These are phyloP conservation scores for Blastobotrys terrestris DNA, from an alignment of 805 yeast genomes.

Conservation along the genomic window DNA sequence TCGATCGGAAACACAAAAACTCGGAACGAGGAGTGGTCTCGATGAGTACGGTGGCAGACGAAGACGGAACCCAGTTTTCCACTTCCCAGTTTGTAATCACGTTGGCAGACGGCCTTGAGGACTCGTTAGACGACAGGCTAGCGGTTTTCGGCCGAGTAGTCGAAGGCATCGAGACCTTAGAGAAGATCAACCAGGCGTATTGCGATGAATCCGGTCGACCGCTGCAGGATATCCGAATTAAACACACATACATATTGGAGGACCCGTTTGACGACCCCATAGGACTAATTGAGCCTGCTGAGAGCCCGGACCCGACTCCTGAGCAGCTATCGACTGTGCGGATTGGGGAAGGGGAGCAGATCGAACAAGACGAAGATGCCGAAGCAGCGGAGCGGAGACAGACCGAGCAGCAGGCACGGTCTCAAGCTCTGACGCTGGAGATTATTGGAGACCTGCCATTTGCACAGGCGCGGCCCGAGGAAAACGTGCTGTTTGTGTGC, in stretches of 20 bases:
- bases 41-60: not conserved
- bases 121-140: slow-evolving; percentile 23
- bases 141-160: slow-evolving; percentile 44
- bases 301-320: slow-evolving; percentile 35
- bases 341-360: slow-evolving; percentile 21
- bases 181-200: slow-evolving; percentile 36
- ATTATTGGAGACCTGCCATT: slow-evolving; percentile 57
- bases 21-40: slow-evolving; percentile 22
- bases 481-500: slow-evolving; percentile 56
- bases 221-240: slow-evolving; percentile 44
- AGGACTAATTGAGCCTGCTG: slow-evolving; percentile 22
- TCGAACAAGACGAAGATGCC: slow-evolving; percentile 24
- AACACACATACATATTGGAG: slow-evolving; percentile 43
- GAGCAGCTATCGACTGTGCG: slow-evolving; percentile 32
- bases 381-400: slow-evolving; percentile 27
- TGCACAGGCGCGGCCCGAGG: slow-evolving; percentile 54
- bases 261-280: slow-evolving; percentile 47
- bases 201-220: slow-evolving; percentile 40
- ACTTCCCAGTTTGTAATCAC: slow-evolving; percentile 37
- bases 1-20: slow-evolving; percentile 28
- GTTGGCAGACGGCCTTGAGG: slow-evolving; percentile 26
- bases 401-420: slow-evolving; percentile 35
- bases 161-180: slow-evolving; percentile 44
- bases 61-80: slow-evolving; percentile 19
- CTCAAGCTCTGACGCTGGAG: slow-evolving; percentile 58